Evolutionary conservation across 495 filamentous ascomycete species (phyloP).

Genomic region (Penicillium coprophilum): DNA sequence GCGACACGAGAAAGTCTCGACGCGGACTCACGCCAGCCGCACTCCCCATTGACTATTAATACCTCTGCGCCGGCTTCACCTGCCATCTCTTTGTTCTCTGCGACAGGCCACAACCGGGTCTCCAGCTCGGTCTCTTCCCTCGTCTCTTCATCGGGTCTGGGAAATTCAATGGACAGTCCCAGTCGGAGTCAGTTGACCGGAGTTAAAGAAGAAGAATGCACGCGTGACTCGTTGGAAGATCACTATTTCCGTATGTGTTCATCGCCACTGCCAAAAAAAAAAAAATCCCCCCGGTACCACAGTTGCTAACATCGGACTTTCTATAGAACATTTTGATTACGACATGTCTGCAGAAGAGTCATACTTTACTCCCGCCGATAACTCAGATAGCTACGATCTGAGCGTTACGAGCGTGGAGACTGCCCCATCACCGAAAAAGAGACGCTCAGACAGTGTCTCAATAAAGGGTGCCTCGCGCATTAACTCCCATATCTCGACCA

Average conservation of each 20-base stretch:
- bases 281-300: constrained; percentile 13
- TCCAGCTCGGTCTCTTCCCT: constrained; percentile 63
- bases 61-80: constrained; percentile 48
- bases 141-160: constrained; percentile 50
- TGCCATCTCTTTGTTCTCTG: constrained; percentile 44
- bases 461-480: constrained; percentile 65
- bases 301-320: constrained; percentile 8
- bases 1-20: constrained; percentile 27
- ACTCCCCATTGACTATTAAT: constrained; percentile 37
- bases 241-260: constrained; percentile 46
- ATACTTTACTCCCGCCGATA: constrained; percentile 32
- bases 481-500: constrained; percentile 68
- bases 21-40: constrained; percentile 20
- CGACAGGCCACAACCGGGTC: constrained; percentile 40
- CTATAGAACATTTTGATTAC: constrained; percentile 42
- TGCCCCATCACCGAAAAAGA: constrained; percentile 54
- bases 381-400: constrained; percentile 59
- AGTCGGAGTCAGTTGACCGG: constrained; percentile 50
- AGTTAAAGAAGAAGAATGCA: constrained; percentile 53
- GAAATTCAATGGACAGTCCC: constrained; percentile 52
- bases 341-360: constrained; percentile 34
- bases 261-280: constrained; percentile 10
- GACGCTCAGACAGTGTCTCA: constrained; percentile 65
- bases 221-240: constrained; percentile 44
- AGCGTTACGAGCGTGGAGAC: constrained; percentile 61